Evolutionary conservation across 495 filamentous ascomycete genomes (phyloP).

Genomic region (Penicillium cosmopolitanum): DNA sequence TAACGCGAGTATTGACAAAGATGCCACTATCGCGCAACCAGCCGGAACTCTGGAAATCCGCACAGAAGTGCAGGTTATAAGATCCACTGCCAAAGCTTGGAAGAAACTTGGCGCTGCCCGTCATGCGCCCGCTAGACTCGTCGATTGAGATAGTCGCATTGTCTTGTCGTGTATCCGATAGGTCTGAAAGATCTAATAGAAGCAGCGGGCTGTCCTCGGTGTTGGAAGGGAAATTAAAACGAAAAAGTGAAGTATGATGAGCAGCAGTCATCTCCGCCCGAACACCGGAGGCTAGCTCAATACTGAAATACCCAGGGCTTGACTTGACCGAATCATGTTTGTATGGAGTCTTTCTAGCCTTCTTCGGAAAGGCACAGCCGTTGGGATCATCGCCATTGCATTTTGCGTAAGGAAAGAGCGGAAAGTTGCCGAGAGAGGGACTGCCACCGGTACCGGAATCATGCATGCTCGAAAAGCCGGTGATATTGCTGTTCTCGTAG

Average conservation of each 20-base stretch:
- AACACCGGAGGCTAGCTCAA: conserved; percentile 63
- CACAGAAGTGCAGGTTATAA: conserved; percentile 73
- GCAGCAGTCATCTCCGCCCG: conserved; percentile 65
- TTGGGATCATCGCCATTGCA: conserved; percentile 68
- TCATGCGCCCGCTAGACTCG: conserved; percentile 64
- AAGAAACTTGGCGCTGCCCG: conserved; percentile 65
- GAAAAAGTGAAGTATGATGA: conserved; percentile 65
- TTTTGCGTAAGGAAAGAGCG: conserved; percentile 68
- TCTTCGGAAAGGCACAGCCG: conserved; percentile 67
- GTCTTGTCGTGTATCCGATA: conserved; percentile 65
- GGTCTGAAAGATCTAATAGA: conserved; percentile 69
- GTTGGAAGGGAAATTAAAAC: conserved; percentile 63
- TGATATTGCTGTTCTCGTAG: conserved; percentile 65
- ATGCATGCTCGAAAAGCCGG: conserved; percentile 76
- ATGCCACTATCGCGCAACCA: conserved; percentile 46
- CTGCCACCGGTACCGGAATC: conserved; percentile 76
- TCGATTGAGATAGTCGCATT: conserved; percentile 67
- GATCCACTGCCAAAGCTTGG: conserved; percentile 67
- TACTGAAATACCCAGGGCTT: conserved; percentile 69
- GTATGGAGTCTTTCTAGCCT: conserved; percentile 49
- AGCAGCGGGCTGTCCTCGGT: conserved; percentile 56
- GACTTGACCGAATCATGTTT: conserved; percentile 60
- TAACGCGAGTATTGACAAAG: conserved; percentile 48
- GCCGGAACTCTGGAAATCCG: conserved; percentile 59
- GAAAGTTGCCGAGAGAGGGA: conserved; percentile 74